Evolutionary conservation across 495 filamentous ascomycete species (phyloP), one percentile per base, ranked within the genome.

Genomic region (Apiosordaria backusii): DNA sequence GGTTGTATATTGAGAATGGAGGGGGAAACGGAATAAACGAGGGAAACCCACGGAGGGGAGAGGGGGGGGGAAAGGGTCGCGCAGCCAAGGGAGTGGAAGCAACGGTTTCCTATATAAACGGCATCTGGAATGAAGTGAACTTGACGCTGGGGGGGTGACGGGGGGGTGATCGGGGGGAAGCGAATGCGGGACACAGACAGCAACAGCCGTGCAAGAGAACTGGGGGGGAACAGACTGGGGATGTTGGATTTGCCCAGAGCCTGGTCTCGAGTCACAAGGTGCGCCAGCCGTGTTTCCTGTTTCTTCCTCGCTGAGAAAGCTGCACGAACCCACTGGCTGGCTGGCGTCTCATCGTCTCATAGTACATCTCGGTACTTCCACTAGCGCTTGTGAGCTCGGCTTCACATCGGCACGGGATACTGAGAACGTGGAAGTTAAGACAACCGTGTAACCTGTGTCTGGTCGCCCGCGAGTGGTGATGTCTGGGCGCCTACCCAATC

Each of bases 281-380:
- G 52, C 22, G 22, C 52, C n/a, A 55, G 52, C 52, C 52, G 52
- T 55, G 52, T 55, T 55, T 55, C 52, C 52, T 55, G 52, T 55
- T 55, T 55, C 22, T n/a, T 55, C 22, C 3, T 55, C 22, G n/a
- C 22, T 55, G 57, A 13, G 23, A 24, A 21, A 55, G n/a, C 57
- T 68, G 62, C n/a, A n/a, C 55, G 27, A 52, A 53, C 26, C 57
- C 23, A 26, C 23, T 18, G 21, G 66, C 52, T 63, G 22, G 57
- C 57, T 57, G 67, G 62, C 59, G 63, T 65, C 53, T 65, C 63
- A 50, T 68, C 62, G 67, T 65, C 63, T n/a, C n/a, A n/a, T n/a
- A n/a, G n/a, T n/a, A 68, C 67, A 68, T 68, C 58, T 68, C 63
- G 67, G 67, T 68, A 65, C 67, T 65, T 62, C 67, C 26, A n/a